Evolutionary conservation across 495 filamentous ascomycete species (phyloP).

Genomic region (Sporormia fimetaria): DNA sequence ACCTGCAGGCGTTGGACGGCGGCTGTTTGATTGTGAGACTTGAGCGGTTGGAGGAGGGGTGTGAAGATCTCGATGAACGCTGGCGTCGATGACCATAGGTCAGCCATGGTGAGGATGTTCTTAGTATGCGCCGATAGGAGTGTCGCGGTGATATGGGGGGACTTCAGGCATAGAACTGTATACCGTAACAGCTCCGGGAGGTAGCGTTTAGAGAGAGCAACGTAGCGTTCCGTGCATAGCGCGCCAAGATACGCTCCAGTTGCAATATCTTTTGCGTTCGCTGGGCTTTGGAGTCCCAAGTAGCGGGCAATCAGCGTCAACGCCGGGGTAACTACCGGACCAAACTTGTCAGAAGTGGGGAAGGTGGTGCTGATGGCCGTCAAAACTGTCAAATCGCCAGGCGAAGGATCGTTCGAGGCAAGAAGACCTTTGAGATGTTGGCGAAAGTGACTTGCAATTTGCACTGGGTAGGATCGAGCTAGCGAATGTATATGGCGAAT

Average conservation of each 20-base stretch:
- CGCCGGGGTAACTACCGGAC: constrained; percentile 81
- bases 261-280: constrained; percentile 49
- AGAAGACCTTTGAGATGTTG: constrained; percentile 56
- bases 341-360: constrained; percentile 93
- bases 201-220: constrained; percentile 67
- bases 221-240: constrained; percentile 63
- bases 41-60: constrained; percentile 11
- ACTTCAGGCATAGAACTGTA: constrained; percentile 54
- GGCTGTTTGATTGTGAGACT: constrained; percentile 14
- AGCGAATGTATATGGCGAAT: constrained; percentile 78
- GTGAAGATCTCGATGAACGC: constrained; percentile 29
- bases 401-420: constrained; percentile 48
- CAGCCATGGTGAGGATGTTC: constrained; percentile 20
- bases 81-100: constrained; percentile 30
- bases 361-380: constrained; percentile 77
- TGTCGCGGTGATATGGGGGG: constrained; percentile 9
- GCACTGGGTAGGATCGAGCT: constrained; percentile 66
- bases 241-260: constrained; percentile 69
- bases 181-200: constrained; percentile 82
- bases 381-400: constrained; percentile 69
- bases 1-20: constrained; percentile 29
- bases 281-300: constrained; percentile 63
- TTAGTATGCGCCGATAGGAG: constrained; percentile 20
- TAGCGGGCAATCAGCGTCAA: constrained; percentile 70
- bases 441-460: constrained; percentile 66